Conservation (phyloP, 371 early-diverging fungal species). For the Mucor mucedo region DNA sequence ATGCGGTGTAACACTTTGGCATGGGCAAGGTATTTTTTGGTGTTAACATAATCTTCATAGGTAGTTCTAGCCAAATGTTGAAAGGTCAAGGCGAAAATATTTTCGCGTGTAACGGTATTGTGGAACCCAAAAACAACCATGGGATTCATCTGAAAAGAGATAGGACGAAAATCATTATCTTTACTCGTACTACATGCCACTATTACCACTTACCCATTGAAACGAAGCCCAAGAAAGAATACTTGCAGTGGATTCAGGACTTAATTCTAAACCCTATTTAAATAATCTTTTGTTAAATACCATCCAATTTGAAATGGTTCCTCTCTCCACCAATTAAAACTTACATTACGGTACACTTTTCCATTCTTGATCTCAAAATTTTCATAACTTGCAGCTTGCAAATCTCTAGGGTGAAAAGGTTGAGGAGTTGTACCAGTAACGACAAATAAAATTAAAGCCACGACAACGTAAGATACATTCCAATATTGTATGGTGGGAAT, state of each 20-base stretch:
- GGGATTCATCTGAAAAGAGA: slow-evolving; percentile 34
- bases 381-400: slow-evolving; percentile 28
- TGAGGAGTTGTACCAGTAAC: slow-evolving; percentile 29
- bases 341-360: slow-evolving; percentile 29
- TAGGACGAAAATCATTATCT: background rate
- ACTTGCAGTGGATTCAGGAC: slow-evolving; percentile 47
- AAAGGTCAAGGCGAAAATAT: slow-evolving; percentile 39
- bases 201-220: slow-evolving; percentile 37
- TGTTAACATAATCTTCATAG: slow-evolving; percentile 30
- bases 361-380: slow-evolving; percentile 35
- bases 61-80: slow-evolving; percentile 37
- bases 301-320: background rate
- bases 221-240: slow-evolving; percentile 43
- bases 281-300: slow-evolving; percentile 3
- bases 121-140: slow-evolving; percentile 38
- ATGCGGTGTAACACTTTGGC: slow-evolving; percentile 28
- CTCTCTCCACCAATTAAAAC: background rate
- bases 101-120: slow-evolving; percentile 26
- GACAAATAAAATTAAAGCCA: slow-evolving; percentile 10
- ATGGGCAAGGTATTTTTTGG: slow-evolving; percentile 1
- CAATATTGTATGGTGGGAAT: background rate
- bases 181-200: background rate
- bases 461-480: background rate
- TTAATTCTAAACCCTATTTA: slow-evolving; percentile 25
- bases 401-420: slow-evolving; percentile 39